A percentile compares a stretch with the other conserved stretches of the same genome.
Conservation (phyloP, 1,139 yeast species). For the Magnusiomyces clavatus region DNA sequence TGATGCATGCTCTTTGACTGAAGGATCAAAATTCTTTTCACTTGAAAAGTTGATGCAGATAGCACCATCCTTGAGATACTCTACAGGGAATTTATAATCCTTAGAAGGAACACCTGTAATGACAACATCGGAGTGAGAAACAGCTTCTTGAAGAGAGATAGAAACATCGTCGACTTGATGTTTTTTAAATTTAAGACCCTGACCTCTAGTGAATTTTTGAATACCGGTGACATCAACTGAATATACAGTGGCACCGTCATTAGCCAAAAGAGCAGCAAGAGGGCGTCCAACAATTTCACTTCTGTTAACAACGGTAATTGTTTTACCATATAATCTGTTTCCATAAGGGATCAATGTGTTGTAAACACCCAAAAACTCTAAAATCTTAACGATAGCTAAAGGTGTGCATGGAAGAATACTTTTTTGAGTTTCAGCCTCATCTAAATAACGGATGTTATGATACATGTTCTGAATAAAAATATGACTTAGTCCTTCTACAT, state of each 20-base stretch:
- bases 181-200: slow-evolving; percentile 70
- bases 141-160: slow-evolving; percentile 51
- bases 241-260: slow-evolving; percentile 94
- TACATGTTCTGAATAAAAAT: slow-evolving; percentile 88
- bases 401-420: slow-evolving; percentile 95
- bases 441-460: slow-evolving; percentile 81
- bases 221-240: slow-evolving; percentile 83
- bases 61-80: slow-evolving; percentile 76
- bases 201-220: slow-evolving; percentile 91
- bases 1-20: slow-evolving; percentile 78
- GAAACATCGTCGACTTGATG: slow-evolving; percentile 73
- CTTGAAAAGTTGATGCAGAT: slow-evolving; percentile 86
- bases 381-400: slow-evolving; percentile 82
- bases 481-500: slow-evolving; percentile 92
- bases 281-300: slow-evolving; percentile 98
- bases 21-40: slow-evolving; percentile 72
- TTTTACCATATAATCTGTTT: slow-evolving; percentile 86
- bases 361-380: slow-evolving; percentile 85
- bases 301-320: slow-evolving; percentile 81
- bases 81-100: slow-evolving; percentile 76
- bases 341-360: slow-evolving; percentile 78
- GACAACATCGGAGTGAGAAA: slow-evolving; percentile 76
- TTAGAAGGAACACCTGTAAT: slow-evolving; percentile 93
- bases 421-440: slow-evolving; percentile 58
- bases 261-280: slow-evolving; percentile 87